A percentile compares a stretch with the other conserved stretches of the same genome.
Conservation (phyloP, 495 filamentous ascomycete species). For the Tuber aestivum region DNA sequence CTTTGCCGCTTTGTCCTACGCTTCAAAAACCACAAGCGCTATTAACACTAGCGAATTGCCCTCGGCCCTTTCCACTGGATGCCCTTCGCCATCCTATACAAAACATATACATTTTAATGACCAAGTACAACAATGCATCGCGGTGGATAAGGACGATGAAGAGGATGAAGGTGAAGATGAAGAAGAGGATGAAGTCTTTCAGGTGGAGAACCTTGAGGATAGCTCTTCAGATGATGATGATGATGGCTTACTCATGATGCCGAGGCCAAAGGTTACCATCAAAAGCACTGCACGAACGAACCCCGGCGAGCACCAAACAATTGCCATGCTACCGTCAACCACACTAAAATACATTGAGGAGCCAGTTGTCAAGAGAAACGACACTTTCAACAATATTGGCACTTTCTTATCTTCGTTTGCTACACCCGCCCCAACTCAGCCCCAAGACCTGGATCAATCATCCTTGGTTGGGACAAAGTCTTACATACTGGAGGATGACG, state of each 20-base stretch:
- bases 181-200: slow-evolving; percentile 40
- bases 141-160: slow-evolving; percentile 74
- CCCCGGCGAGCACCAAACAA: slow-evolving; percentile 73
- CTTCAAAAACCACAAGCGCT: slow-evolving; percentile 53
- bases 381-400: slow-evolving; percentile 37
- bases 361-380: slow-evolving; percentile 57
- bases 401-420: slow-evolving; percentile 37
- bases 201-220: slow-evolving; percentile 52
- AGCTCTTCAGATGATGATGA: slow-evolving; percentile 59
- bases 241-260: slow-evolving; percentile 80
- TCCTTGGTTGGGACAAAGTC: slow-evolving; percentile 46
- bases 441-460: slow-evolving; percentile 1
- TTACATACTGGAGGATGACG: slow-evolving; percentile 61
- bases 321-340: slow-evolving; percentile 86
- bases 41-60: slow-evolving; percentile 55
- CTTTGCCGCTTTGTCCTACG: slow-evolving; percentile 53
- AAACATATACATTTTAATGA: slow-evolving; percentile 96
- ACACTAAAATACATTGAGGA: slow-evolving; percentile 83
- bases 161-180: slow-evolving; percentile 63
- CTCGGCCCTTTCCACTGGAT: slow-evolving; percentile 57
- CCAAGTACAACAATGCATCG: slow-evolving; percentile 91
- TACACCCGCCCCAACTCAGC: slow-evolving; percentile 48
- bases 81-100: slow-evolving; percentile 43
- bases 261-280: slow-evolving; percentile 47
- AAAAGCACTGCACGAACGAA: slow-evolving; percentile 49